Evolutionary conservation across 345 rosid species (phyloP).

Genomic region (Atalantia buxifolia): DNA sequence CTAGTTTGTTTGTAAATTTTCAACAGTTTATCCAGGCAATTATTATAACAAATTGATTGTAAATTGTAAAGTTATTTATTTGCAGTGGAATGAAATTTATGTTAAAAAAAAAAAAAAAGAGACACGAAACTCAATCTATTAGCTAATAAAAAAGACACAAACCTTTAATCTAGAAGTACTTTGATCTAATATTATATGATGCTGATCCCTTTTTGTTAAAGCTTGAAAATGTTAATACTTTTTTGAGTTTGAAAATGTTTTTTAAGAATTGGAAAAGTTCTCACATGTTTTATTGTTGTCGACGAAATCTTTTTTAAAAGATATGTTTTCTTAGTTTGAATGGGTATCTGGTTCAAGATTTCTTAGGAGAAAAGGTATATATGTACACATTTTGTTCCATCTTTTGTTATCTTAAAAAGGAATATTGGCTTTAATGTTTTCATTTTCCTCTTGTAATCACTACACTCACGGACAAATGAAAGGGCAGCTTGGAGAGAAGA

Average conservation of each 20-base stretch:
- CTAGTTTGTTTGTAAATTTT: no score
- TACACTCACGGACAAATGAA: neutral
- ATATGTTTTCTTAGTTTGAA: neutral
- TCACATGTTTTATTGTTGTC: neutral
- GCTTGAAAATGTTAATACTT: conserved; percentile 9
- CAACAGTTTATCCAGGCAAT: no score
- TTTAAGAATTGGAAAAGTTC: neutral
- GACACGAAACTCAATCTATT: neutral
- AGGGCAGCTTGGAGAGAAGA: neutral
- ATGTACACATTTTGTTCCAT: neutral
- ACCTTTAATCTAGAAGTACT: neutral
- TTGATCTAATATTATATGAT: neutral
- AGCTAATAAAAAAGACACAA: neutral
- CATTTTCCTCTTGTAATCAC: neutral
- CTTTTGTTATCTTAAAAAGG: neutral
- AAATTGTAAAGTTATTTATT: no score
- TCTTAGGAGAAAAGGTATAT: neutral
- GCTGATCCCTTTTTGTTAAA: conserved; percentile 1
- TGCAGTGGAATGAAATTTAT: no score
- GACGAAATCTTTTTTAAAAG: neutral
- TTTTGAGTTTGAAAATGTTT: neutral
- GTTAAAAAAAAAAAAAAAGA: no score
- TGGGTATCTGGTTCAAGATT: conserved; percentile 17
- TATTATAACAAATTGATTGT: no score
- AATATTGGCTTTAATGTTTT: neutral